These are phyloP conservation scores for Alternaria ventricosa DNA, from an alignment of 2,329 filamentous ascomycete genomes.

Conservation along the genomic window DNA sequence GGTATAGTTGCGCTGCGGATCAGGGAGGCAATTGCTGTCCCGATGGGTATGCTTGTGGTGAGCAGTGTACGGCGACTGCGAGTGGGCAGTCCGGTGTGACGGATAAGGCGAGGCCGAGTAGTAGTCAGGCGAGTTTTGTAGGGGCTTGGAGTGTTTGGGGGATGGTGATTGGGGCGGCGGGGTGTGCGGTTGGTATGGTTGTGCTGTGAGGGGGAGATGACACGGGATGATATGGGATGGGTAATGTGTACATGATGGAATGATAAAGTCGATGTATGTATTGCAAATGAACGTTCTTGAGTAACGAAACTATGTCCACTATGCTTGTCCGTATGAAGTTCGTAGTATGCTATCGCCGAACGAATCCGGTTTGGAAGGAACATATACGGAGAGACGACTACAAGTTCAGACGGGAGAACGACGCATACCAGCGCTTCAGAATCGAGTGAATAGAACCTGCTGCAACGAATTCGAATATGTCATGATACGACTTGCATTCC, in stretches of 20 bases:
- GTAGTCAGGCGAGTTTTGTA: conserved; percentile 36
- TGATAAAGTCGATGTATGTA: neutral
- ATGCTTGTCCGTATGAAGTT: neutral
- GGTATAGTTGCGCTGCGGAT: conserved; percentile 74
- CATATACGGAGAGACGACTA: neutral
- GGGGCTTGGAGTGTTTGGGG: conserved; percentile 35
- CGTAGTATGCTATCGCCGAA: neutral
- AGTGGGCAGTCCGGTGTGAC: conserved; percentile 34
- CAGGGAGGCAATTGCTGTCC: conserved; percentile 84
- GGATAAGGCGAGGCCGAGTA: conserved; percentile 48
- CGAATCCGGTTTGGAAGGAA: neutral
- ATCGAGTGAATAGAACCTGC: neutral
- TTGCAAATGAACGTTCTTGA: neutral
- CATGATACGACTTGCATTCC: accelerated
- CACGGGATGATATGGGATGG: neutral
- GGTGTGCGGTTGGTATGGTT: conserved; percentile 49
- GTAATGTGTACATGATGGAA: neutral
- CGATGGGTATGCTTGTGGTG: conserved; percentile 53
- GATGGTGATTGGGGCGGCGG: conserved; percentile 35
- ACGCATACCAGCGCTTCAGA: neutral
- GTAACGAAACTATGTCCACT: too few species aligned
- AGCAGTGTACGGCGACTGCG: conserved; percentile 45
- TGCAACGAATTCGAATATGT: neutral
- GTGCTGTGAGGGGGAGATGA: conserved; percentile 33
- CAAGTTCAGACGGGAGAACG: neutral